Evolutionary conservation across 2,329 filamentous ascomycete species (phyloP).

Genomic region (Colletotrichum orchidophilum): DNA sequence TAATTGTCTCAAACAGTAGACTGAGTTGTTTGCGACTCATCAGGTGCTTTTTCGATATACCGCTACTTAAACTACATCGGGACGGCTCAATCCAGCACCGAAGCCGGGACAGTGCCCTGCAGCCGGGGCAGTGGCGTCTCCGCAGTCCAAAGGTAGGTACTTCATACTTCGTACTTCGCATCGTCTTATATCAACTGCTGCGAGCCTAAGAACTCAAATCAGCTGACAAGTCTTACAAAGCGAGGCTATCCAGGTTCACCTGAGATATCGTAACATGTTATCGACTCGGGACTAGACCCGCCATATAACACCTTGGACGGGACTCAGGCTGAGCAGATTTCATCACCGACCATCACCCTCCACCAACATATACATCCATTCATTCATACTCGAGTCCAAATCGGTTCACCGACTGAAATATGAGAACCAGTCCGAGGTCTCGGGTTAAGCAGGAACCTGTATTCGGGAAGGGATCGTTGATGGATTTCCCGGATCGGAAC

Average conservation of each 20-base stretch:
- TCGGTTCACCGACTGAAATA: slow-evolving; percentile 26
- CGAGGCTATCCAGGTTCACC: slow-evolving; percentile 6
- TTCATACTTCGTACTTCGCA: slow-evolving; percentile 9
- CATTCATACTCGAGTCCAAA: slow-evolving; percentile 15
- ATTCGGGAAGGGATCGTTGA: slow-evolving; percentile 37
- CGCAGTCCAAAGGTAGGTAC: slow-evolving; percentile 26
- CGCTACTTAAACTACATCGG: slow-evolving; percentile 12
- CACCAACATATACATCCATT: slow-evolving; percentile 22
- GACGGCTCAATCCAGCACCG: slow-evolving; percentile 13
- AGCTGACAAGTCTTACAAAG: slow-evolving; percentile 16
- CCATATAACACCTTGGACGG: slow-evolving; percentile 14
- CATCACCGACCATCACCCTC: slow-evolving; percentile 23
- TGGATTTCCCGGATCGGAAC: slow-evolving; percentile 36
- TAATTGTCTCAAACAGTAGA: slow-evolving; percentile 21
- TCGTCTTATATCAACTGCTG: slow-evolving; percentile 22
- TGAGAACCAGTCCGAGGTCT: slow-evolving; percentile 33
- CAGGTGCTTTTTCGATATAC: not conserved
- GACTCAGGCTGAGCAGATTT: slow-evolving; percentile 27
- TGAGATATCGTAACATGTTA: slow-evolving; percentile 25
- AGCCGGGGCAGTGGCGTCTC: slow-evolving; percentile 27
- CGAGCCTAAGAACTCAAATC: slow-evolving; percentile 8
- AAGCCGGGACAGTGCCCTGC: slow-evolving; percentile 20
- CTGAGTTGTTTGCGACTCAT: slow-evolving; percentile 14
- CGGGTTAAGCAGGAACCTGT: slow-evolving; percentile 35
- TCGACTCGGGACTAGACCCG: slow-evolving; percentile 19